Evolutionary conservation across 2,329 filamentous ascomycete species (phyloP).

Genomic region (Trichoderma harzianum): DNA sequence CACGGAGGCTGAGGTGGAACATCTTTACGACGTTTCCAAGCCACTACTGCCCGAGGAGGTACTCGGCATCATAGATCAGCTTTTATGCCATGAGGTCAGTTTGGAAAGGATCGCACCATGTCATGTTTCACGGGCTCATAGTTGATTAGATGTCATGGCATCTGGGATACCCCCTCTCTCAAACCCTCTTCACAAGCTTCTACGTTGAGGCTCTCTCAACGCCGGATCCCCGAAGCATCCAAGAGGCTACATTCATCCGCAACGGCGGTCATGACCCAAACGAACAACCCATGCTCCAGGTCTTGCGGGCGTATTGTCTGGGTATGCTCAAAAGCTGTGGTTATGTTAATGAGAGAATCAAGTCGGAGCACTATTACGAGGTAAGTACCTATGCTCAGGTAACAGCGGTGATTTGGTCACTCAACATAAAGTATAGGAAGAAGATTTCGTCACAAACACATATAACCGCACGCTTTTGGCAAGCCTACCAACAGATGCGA

Average conservation of each 20-base stretch:
- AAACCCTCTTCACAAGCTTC: conserved; percentile 88
- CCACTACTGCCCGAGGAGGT: conserved; percentile 73
- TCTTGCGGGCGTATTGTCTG: conserved; percentile 82
- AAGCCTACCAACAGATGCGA: conserved; percentile 54
- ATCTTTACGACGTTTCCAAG: conserved; percentile 71
- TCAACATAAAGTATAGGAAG: conserved; percentile 57
- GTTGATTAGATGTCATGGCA: conserved; percentile 83
- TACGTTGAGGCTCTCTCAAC: conserved; percentile 83
- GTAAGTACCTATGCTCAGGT: conserved; percentile 39
- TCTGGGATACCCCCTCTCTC: conserved; percentile 88
- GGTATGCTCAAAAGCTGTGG: conserved; percentile 79
- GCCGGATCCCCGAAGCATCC: conserved; percentile 60
- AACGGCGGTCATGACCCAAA: conserved; percentile 29
- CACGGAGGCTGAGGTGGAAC: conserved; percentile 76
- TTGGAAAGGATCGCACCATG: neutral
- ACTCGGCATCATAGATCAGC: conserved; percentile 89
- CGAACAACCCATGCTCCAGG: conserved; percentile 50
- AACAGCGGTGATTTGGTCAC: neutral
- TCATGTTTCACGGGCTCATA: neutral
- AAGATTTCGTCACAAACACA: conserved; percentile 92
- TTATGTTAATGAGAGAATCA: conserved; percentile 72
- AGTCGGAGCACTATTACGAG: conserved; percentile 87
- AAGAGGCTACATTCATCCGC: conserved; percentile 61
- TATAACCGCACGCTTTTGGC: conserved; percentile 78
- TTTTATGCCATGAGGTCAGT: conserved; percentile 79